phyloP scores from a whole-genome alignment of 2,329 filamentous ascomycete species.

The Epichloe hybrida region DNA sequence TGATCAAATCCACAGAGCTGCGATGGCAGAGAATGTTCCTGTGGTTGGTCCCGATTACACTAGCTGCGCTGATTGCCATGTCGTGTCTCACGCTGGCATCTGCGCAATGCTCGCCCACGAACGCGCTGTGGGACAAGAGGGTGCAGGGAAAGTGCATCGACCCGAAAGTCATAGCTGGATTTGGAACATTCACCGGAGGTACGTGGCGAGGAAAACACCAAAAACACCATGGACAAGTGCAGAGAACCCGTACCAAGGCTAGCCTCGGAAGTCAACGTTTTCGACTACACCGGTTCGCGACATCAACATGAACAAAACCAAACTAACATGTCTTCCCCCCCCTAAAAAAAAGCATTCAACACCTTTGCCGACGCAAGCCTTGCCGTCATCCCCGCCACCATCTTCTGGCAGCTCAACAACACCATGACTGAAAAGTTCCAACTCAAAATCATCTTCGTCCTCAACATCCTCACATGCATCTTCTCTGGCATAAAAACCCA shows the following conservation, averaged over 20 bases:
- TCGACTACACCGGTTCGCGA: not conserved
- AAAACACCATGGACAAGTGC: not conserved
- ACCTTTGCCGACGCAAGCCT: slow-evolving; percentile 13
- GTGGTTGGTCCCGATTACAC: slow-evolving; percentile 9
- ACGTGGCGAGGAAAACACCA: not conserved
- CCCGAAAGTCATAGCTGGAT: slow-evolving; percentile 9
- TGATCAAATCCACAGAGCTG: slow-evolving; percentile 9
- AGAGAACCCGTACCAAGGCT: not conserved
- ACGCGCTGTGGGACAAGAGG: slow-evolving; percentile 10
- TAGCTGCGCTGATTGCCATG: slow-evolving; percentile 9
- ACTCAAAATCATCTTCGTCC: slow-evolving; percentile 25
- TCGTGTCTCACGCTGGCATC: slow-evolving; percentile 10
- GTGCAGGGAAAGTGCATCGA: slow-evolving; percentile 9
- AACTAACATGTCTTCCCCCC: not conserved
- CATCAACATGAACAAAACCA: no score
- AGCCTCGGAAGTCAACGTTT: not conserved
- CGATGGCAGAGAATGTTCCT: slow-evolving; percentile 11
- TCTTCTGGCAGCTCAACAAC: slow-evolving; percentile 61
- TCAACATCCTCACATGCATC: slow-evolving; percentile 12
- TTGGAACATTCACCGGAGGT: slow-evolving; percentile 11
- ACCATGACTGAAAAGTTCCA: slow-evolving; percentile 65
- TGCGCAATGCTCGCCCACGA: slow-evolving; percentile 10
- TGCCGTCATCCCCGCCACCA: slow-evolving; percentile 10
- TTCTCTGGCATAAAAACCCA: slow-evolving; percentile 14
- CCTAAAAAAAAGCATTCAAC: slow-evolving; percentile 9